These are phyloP conservation scores for Penicillium sp. DNA, from an alignment of 2,329 filamentous ascomycete genomes.

Conservation along the genomic window DNA sequence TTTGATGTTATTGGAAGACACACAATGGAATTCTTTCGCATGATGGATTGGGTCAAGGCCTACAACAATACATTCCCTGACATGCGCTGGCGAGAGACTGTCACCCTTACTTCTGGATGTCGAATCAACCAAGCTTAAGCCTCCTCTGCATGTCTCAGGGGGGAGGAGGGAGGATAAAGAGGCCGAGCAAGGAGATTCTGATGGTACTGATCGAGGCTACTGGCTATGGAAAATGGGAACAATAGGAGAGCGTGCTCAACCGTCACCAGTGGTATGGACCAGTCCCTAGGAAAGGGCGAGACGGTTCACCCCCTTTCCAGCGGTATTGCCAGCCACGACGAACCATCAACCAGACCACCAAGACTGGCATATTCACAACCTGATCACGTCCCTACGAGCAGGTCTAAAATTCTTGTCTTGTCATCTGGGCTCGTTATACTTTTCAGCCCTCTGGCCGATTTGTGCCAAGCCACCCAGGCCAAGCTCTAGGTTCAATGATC, in stretches of 20 bases:
- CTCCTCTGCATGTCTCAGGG: constrained; percentile 7
- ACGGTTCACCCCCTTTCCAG: background rate
- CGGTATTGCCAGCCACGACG: background rate
- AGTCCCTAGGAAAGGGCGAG: constrained; percentile 8
- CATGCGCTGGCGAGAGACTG: background rate
- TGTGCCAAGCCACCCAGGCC: constrained; percentile 22
- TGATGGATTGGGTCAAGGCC: background rate
- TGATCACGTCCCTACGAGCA: background rate
- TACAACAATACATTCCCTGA: background rate
- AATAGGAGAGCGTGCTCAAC: background rate
- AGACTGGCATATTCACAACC: background rate
- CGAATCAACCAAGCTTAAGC: constrained; percentile 5
- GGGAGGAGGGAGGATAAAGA: background rate
- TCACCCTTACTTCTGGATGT: background rate
- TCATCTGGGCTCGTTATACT: background rate
- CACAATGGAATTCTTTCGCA: background rate
- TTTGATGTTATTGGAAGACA: background rate
- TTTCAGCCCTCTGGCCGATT: constrained; percentile 4
- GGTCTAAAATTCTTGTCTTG: background rate
- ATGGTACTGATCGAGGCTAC: background rate
- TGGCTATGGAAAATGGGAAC: background rate
- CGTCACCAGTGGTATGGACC: constrained; percentile 1
- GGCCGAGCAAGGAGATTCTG: background rate
- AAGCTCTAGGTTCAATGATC: constrained; percentile 33
- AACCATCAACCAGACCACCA: background rate